phyloP scores from a whole-genome alignment of 164 flowering plant species.

The Macadamia tetraphylla region DNA sequence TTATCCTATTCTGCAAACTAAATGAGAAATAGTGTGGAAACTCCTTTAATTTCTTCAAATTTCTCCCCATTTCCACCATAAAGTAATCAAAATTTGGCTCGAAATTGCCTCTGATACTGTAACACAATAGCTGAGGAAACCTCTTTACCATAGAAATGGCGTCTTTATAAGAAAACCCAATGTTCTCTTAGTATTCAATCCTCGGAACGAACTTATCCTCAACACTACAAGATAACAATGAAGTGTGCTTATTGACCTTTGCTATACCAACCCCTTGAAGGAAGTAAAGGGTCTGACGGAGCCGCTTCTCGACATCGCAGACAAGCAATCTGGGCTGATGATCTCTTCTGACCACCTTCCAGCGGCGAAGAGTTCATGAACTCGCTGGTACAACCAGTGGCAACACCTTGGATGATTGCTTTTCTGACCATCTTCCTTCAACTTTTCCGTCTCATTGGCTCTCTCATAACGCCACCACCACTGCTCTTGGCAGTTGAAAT shows the following conservation, averaged over 20 bases:
- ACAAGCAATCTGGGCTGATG: slow-evolving; percentile 43
- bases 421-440: slow-evolving; percentile 36
- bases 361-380: slow-evolving; percentile 24
- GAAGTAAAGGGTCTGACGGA: slow-evolving; percentile 84
- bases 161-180: slow-evolving; percentile 58
- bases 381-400: slow-evolving; percentile 15
- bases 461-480: slow-evolving; percentile 35
- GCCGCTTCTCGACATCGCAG: slow-evolving; percentile 49
- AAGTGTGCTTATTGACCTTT: slow-evolving; percentile 46
- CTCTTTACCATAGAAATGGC: slow-evolving; percentile 56
- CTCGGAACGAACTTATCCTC: slow-evolving; percentile 74
- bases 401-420: slow-evolving; percentile 30
- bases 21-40: too few species aligned
- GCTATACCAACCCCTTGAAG: slow-evolving; percentile 71
- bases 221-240: slow-evolving; percentile 63
- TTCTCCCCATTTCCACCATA: too few species aligned
- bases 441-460: slow-evolving; percentile 40
- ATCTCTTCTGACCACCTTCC: slow-evolving; percentile 13
- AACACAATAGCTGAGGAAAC: slow-evolving; percentile 71
- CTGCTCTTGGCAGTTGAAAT: slow-evolving; percentile 43
- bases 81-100: too few species aligned
- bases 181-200: slow-evolving; percentile 44
- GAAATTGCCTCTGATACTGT: slow-evolving; percentile 38
- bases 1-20: too few species aligned
- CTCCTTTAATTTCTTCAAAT: too few species aligned